These are phyloP conservation scores for Eucalyptus sp. DNA, from an alignment of 345 rosid genomes.

Conservation along the genomic window DNA sequence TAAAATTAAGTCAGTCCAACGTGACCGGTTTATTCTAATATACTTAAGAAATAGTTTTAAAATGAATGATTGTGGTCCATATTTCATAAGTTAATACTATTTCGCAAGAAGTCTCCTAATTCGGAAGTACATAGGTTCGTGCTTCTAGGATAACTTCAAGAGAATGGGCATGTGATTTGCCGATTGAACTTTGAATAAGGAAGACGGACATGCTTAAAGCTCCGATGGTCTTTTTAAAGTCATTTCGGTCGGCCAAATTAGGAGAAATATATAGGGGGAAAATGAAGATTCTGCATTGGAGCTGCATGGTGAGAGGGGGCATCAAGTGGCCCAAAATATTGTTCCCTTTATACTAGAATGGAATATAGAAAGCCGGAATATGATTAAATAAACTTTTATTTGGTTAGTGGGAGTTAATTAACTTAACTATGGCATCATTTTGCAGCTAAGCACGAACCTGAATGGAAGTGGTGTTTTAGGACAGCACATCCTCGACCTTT, in stretches of 20 bases:
- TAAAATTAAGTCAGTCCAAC: background rate
- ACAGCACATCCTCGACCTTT: background rate
- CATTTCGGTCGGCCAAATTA: background rate
- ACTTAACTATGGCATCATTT: background rate
- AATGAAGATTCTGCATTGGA: background rate
- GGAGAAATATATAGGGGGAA: background rate
- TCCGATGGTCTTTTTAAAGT: background rate
- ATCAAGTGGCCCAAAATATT: background rate
- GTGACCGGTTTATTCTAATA: background rate
- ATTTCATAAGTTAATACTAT: background rate
- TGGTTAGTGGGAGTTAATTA: background rate
- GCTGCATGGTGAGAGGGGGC: background rate
- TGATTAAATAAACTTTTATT: background rate
- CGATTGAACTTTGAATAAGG: background rate
- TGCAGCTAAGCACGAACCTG: background rate
- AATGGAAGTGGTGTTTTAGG: background rate
- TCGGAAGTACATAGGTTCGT: background rate
- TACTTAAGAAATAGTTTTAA: background rate
- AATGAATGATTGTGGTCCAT: background rate
- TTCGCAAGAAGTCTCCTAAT: background rate
- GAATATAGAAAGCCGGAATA: background rate
- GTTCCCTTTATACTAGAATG: background rate
- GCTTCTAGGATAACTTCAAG: background rate
- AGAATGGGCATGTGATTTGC: background rate
- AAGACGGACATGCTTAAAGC: background rate